Evolutionary conservation across 441 rosid species (phyloP), one percentile per base, ranked within the genome.

Genomic region (Syzygium syzygioides): DNA sequence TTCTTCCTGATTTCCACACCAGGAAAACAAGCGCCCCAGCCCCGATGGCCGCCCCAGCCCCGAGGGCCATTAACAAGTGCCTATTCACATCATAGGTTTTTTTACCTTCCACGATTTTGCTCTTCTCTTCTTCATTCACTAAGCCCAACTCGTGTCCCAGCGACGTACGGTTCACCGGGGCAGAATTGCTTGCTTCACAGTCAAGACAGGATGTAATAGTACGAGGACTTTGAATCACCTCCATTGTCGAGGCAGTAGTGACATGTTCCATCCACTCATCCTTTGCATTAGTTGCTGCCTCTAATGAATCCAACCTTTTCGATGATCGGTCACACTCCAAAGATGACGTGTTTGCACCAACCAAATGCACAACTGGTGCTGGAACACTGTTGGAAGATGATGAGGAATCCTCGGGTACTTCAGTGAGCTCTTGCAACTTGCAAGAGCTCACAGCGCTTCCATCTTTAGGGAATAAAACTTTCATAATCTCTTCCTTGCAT

Each of bases 401-500:
- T 14, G 79, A 66, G 79, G 45, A 64, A 66, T 66, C 41, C 76
- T 66, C 9, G 76, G 6, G 17, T n/a, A 66, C 23, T 32, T 66
- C 23, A 1, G 79, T 66, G 23, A 66, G 45, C 15, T 18, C 25
- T 32, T 19, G 79, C 25, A 34, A 66, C 79, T 68, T 68, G 79
- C 45, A 68, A 68, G 79, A 68, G 79, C 48, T 66, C 79, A 4
- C 79, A 66, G 79, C 14, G 25, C 79, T 32, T 59, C 66, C 30
- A 18, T 68, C 79, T 68, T 86, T 80, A 7, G 92, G 92, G 79
- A 94, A 90, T 86, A 93, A 56, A 30, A 37, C 52, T 89, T 53
- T 84, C 80, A 91, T 34, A 28, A 88, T 68, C 18, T 90, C 92
- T 85, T 90, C 93, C 55, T 87, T 93, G 68, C 89, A 83, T 53